A percentile compares a stretch with the other conserved stretches of the same genome.
These are phyloP conservation scores for Ascochyta viciae-villosae DNA, from an alignment of 2,329 filamentous ascomycete species.

Conservation along the genomic window DNA sequence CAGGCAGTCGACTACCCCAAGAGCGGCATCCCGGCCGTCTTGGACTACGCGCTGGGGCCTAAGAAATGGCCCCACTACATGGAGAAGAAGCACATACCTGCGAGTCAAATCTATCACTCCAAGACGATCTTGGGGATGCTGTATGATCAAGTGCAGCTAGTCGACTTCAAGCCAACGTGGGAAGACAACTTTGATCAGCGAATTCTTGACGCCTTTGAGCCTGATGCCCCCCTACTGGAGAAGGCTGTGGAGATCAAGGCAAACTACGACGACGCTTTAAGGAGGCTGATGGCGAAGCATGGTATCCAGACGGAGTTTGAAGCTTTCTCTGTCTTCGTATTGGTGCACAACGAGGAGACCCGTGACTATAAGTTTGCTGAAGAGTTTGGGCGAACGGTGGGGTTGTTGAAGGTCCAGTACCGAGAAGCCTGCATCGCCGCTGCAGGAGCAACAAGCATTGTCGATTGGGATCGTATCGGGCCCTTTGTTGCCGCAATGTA, in stretches of 20 bases:
- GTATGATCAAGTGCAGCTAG: slow-evolving; percentile 75
- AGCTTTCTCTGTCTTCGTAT: slow-evolving; percentile 84
- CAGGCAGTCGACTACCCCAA: slow-evolving; percentile 94
- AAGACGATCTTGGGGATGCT: slow-evolving; percentile 77
- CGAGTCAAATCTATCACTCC: slow-evolving; percentile 68
- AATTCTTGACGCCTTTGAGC: slow-evolving; percentile 69
- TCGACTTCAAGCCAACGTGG: slow-evolving; percentile 77
- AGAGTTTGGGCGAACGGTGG: slow-evolving; percentile 74
- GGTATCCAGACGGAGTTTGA: slow-evolving; percentile 90
- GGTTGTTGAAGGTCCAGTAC: slow-evolving; percentile 72
- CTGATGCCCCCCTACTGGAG: slow-evolving; percentile 63
- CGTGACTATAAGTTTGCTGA: slow-evolving; percentile 89
- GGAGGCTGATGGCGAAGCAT: slow-evolving; percentile 83
- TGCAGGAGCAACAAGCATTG: slow-evolving; percentile 56
- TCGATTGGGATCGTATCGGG: slow-evolving; percentile 60
- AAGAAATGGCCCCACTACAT: slow-evolving; percentile 84
- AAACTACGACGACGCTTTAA: slow-evolving; percentile 78
- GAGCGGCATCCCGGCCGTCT: slow-evolving; percentile 77
- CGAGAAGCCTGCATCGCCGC: slow-evolving; percentile 69
- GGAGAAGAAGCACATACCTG: slow-evolving; percentile 66
- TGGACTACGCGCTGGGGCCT: slow-evolving; percentile 68
- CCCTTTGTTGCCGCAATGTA: slow-evolving; percentile 90
- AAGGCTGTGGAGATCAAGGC: slow-evolving; percentile 72
- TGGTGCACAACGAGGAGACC: slow-evolving; percentile 74
- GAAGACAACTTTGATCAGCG: slow-evolving; percentile 76